Conservation (phyloP, 257 asterid species). For the Solanum clarkiae region DNA sequence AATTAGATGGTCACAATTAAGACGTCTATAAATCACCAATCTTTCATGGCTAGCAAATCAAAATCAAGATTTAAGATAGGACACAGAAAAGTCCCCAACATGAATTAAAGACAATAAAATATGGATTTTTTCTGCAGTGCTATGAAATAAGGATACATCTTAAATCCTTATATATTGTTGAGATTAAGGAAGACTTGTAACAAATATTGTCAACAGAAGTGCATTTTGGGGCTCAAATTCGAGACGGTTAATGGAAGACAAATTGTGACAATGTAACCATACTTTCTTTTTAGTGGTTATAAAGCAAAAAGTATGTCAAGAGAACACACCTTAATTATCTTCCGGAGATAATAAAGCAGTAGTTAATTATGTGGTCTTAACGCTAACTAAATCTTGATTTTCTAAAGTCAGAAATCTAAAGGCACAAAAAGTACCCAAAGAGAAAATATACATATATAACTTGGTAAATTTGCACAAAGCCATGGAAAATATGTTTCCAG, state of each 20-base stretch:
- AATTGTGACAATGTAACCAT: neutral
- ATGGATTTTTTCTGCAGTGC: neutral
- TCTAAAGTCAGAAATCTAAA: neutral
- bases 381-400: neutral
- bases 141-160: neutral
- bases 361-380: neutral
- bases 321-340: neutral
- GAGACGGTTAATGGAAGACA: neutral
- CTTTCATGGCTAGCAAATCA: neutral
- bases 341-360: neutral
- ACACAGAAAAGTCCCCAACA: neutral
- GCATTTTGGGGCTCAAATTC: neutral
- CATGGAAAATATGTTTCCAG: neutral
- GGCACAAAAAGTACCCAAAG: neutral
- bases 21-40: neutral
- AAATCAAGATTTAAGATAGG: neutral
- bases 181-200: neutral
- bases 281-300: neutral
- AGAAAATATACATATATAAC: neutral
- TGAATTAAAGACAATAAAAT: neutral
- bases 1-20: neutral
- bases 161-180: neutral
- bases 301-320: neutral
- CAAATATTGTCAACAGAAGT: neutral
- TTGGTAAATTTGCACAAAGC: neutral